Conservation (phyloP, 768 basidiomycete genomes). For the Boletus sensibilis region DNA sequence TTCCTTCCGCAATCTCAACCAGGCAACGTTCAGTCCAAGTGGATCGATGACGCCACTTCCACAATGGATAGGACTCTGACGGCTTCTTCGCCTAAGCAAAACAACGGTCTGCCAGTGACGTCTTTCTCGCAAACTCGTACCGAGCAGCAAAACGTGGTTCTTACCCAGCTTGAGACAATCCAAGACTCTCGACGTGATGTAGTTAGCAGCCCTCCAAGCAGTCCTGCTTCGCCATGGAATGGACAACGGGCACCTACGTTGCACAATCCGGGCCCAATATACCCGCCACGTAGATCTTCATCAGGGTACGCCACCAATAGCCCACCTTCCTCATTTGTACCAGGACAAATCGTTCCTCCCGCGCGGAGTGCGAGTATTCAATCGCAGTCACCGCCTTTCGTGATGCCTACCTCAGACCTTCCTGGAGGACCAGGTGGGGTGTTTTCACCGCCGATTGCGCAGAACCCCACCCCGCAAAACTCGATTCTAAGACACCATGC, state of each 20-base stretch:
- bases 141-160: conserved; percentile 4
- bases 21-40: background rate
- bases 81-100: conserved; percentile 4
- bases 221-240: conserved; percentile 5
- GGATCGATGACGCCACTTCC: background rate
- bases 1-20: conserved; percentile 4
- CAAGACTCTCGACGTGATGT: conserved; percentile 6
- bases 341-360: conserved; percentile 39
- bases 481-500: conserved; percentile 20
- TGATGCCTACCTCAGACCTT: conserved; percentile 20
- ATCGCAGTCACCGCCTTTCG: conserved; percentile 25
- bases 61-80: background rate
- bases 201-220: conserved; percentile 1
- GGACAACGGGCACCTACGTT: conserved; percentile 19
- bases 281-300: conserved; percentile 29
- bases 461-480: conserved; percentile 9
- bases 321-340: conserved; percentile 36
- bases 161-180: background rate
- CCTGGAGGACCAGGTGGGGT: conserved; percentile 17
- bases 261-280: conserved; percentile 17
- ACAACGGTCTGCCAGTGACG: background rate
- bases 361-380: conserved; percentile 38
- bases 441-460: conserved; percentile 16
- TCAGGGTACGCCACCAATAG: conserved; percentile 9
- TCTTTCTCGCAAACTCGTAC: conserved; percentile 5